These are phyloP conservation scores for Stephania yunnanensis DNA, from an alignment of 164 flowering plant species.

Conservation along the genomic window DNA sequence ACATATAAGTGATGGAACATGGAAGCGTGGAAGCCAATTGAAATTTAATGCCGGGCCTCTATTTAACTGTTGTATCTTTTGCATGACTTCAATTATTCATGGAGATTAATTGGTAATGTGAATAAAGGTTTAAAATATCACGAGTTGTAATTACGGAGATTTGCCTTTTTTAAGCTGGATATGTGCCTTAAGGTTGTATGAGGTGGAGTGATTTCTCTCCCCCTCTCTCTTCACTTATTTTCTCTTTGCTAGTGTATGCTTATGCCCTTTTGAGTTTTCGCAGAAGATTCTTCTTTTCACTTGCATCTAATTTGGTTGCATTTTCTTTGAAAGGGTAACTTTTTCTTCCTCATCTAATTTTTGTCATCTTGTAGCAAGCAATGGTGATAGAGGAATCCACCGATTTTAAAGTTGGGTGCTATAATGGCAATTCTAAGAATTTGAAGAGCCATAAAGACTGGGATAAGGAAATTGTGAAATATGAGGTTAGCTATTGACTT, in stretches of 20 bases:
- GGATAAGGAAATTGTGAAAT: slow-evolving; percentile 59
- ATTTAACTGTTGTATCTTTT: too few relatives aligned
- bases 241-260: neutral
- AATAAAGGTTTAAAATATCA: too few relatives aligned
- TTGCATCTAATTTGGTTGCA: neutral
- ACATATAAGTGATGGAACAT: too few relatives aligned
- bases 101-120: too few relatives aligned
- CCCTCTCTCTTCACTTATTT: neutral
- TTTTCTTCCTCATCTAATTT: neutral
- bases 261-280: neutral
- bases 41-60: too few relatives aligned
- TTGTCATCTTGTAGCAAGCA: slow-evolving; percentile 60
- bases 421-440: slow-evolving; percentile 43
- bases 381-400: slow-evolving; percentile 56
- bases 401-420: slow-evolving; percentile 65
- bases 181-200: too few relatives aligned
- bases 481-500: slow-evolving; percentile 54
- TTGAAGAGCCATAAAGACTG: slow-evolving; percentile 56
- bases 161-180: too few relatives aligned
- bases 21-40: too few relatives aligned
- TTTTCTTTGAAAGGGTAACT: neutral
- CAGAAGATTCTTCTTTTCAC: neutral
- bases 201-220: too few relatives aligned
- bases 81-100: too few relatives aligned
- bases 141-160: too few relatives aligned